Evolutionary conservation across 768 basidiomycete species (phyloP).

Genomic region (Podaxis sp.): DNA sequence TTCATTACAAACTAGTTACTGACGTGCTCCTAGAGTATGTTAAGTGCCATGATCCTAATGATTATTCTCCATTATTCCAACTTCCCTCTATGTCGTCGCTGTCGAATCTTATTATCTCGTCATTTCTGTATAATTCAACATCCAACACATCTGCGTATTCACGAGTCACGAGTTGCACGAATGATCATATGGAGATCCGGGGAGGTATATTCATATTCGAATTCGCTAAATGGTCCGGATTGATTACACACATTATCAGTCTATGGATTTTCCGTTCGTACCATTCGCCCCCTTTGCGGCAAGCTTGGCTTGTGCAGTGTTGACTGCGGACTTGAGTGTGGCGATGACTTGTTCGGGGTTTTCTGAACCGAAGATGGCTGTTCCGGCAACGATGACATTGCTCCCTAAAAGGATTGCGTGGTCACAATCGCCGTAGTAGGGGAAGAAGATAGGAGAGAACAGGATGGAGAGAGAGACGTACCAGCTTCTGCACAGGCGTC

Average conservation of each 20-base stretch:
- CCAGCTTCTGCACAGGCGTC: constrained; percentile 89
- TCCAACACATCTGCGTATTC: not conserved
- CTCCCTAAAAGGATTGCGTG: constrained; percentile 55
- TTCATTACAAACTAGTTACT: constrained; percentile 9
- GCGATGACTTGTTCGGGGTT: constrained; percentile 79
- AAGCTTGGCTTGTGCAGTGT: constrained; percentile 58
- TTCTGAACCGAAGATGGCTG: constrained; percentile 86
- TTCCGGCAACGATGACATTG: constrained; percentile 98
- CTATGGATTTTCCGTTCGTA: constrained; percentile 13
- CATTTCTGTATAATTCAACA: not conserved
- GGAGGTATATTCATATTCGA: constrained; percentile 8
- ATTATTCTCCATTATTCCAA: not conserved
- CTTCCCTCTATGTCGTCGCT: not conserved
- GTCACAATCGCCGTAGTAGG: not conserved
- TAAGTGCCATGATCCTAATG: constrained; percentile 10
- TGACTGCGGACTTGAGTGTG: constrained; percentile 66
- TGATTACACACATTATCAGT: constrained; percentile 2
- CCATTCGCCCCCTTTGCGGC: constrained; percentile 11
- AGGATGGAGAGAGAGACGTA: constrained; percentile 27
- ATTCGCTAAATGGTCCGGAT: constrained; percentile 2
- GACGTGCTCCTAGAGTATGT: constrained; percentile 11
- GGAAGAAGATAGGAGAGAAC: not conserved
- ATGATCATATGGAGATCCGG: not conserved
- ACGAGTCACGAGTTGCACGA: not conserved
- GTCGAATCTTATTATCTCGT: not conserved